A percentile compares a stretch with the other conserved stretches of the same genome.
These are phyloP conservation scores for Logfia minima DNA, from an alignment of 129 eudicot species.

Conservation along the genomic window DNA sequence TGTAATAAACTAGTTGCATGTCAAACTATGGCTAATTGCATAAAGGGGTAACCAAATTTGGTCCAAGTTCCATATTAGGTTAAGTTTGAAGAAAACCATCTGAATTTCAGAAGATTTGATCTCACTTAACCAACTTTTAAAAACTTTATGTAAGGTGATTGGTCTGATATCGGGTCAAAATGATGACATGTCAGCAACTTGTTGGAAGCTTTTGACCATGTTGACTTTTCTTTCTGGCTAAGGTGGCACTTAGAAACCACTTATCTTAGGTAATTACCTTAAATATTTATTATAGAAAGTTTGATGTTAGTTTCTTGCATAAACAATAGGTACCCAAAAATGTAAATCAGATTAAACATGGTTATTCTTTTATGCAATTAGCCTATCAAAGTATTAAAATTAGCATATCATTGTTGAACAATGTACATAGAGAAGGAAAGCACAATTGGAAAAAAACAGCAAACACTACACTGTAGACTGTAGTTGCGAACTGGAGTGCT, in stretches of 20 bases:
- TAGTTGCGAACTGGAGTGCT: not conserved
- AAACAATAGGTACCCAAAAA: too few relatives aligned
- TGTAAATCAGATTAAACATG: too few relatives aligned
- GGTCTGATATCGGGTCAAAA: not conserved
- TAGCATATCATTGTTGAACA: conserved; percentile 1
- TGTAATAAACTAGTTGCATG: not conserved
- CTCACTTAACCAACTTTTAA: not conserved
- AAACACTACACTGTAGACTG: not conserved
- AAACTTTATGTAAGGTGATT: not conserved
- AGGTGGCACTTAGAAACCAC: too few relatives aligned
- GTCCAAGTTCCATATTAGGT: not conserved
- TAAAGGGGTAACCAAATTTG: not conserved
- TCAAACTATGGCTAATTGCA: not conserved
- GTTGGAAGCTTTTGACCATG: not conserved
- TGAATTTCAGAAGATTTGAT: not conserved
- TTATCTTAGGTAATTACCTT: too few relatives aligned
- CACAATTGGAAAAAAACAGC: not conserved
- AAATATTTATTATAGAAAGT: too few relatives aligned
- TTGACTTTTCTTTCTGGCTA: not conserved
- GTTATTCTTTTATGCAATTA: not conserved
- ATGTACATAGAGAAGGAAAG: not conserved
- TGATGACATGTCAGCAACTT: not conserved
- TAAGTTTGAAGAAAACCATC: not conserved
- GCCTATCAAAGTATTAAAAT: not conserved
- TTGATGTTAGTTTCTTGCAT: too few relatives aligned